phyloP scores from a whole-genome alignment of 139 green algal species.

The Deuterostichococcus epilithicus region DNA sequence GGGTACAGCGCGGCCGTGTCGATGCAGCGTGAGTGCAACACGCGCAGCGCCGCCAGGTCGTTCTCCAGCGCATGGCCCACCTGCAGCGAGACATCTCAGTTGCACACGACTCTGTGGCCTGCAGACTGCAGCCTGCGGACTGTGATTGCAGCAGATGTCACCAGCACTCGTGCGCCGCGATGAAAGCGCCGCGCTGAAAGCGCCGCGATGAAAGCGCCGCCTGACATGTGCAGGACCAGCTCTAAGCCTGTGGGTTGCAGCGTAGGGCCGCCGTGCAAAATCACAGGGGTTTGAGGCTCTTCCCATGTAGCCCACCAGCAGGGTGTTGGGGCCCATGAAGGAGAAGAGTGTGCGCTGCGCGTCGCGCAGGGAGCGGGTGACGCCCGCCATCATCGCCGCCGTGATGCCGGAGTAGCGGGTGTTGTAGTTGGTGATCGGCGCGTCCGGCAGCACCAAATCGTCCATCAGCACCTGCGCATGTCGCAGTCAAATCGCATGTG shows the following conservation, averaged over 20 bases:
- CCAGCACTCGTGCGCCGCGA: too few relatives aligned
- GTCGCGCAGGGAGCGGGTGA: constrained; percentile 60
- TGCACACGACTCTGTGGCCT: too few relatives aligned
- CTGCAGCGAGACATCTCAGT: too few relatives aligned
- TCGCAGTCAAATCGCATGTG: neutral
- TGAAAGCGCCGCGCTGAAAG: too few relatives aligned
- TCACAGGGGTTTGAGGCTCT: too few relatives aligned
- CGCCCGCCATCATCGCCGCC: constrained; percentile 57
- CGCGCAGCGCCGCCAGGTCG: constrained; percentile 69
- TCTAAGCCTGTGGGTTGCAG: too few relatives aligned
- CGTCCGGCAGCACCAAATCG: constrained; percentile 74
- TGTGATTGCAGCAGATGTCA: too few relatives aligned
- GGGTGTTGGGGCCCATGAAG: constrained; percentile 11
- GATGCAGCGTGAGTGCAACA: constrained; percentile 61
- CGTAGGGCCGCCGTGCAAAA: too few relatives aligned
- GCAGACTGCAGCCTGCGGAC: too few relatives aligned
- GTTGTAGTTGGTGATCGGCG: constrained; percentile 85
- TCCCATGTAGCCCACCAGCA: too few relatives aligned
- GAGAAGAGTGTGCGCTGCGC: constrained; percentile 27
- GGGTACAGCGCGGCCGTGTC: constrained; percentile 83
- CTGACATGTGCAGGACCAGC: too few relatives aligned
- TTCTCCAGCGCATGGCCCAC: constrained; percentile 92
- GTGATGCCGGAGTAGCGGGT: constrained; percentile 83
- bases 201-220: too few relatives aligned
- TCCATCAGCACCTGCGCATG: constrained; percentile 66